Evolutionary conservation across 2,329 filamentous ascomycete genomes (phyloP).

Genomic region (Exophiala mesophila): DNA sequence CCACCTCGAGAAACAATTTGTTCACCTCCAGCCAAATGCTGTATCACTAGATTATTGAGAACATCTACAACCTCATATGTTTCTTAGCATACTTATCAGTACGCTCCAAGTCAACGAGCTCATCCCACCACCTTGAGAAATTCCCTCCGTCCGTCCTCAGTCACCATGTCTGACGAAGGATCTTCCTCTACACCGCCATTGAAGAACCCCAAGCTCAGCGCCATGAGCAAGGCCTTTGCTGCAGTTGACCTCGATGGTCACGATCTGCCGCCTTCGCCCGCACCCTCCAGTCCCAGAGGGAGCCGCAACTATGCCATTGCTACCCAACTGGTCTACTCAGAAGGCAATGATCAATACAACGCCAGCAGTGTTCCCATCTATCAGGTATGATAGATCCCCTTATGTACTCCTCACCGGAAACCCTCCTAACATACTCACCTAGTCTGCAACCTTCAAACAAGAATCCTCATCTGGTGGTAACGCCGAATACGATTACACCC

Average conservation of each 20-base stretch:
- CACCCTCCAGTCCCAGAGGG: slow-evolving; percentile 81
- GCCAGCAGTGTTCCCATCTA: slow-evolving; percentile 96
- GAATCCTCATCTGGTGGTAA: slow-evolving; percentile 60
- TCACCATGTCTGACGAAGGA: slow-evolving; percentile 27
- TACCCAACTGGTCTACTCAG: slow-evolving; percentile 94
- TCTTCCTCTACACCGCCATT: slow-evolving; percentile 27
- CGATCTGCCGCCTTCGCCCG: slow-evolving; percentile 82
- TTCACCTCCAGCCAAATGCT: no score
- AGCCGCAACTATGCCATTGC: slow-evolving; percentile 88
- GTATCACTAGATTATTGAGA: no score
- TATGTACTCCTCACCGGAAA: no score
- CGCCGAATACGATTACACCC: slow-evolving; percentile 96
- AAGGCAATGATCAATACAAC: slow-evolving; percentile 94
- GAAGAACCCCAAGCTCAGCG: slow-evolving; percentile 29
- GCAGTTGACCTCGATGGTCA: slow-evolving; percentile 77
- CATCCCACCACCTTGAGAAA: slow-evolving; percentile 20
- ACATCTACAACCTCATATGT: slow-evolving; percentile 24
- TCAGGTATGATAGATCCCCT: slow-evolving; percentile 64
- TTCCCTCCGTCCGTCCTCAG: slow-evolving; percentile 3
- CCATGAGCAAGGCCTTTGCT: slow-evolving; percentile 48
- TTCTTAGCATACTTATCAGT: slow-evolving; percentile 26
- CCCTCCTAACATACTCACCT: slow-evolving; percentile 8
- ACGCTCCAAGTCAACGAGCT: slow-evolving; percentile 27
- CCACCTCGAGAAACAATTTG: no score
- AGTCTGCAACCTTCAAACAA: slow-evolving; percentile 97